phyloP scores from a whole-genome alignment of 2,329 filamentous ascomycete genomes.

The Microdochium trichocladiopsis region DNA sequence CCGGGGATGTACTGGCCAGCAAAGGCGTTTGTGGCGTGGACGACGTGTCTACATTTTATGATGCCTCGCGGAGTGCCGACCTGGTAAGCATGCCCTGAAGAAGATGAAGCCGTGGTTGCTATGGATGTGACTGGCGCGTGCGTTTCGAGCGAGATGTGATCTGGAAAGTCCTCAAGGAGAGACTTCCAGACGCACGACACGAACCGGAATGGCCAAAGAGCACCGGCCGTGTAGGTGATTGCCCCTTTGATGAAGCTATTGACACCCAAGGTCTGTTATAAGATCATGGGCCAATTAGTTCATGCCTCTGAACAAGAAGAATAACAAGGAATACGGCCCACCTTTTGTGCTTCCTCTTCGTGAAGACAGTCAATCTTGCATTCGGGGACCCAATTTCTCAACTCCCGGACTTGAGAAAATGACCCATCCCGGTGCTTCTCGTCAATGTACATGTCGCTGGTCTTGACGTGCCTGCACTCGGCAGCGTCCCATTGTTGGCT shows the following conservation, averaged over 20 bases:
- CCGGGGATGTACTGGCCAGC: slow-evolving; percentile 42
- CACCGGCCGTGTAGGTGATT: slow-evolving; percentile 36
- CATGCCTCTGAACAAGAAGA: not conserved
- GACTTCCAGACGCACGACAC: slow-evolving; percentile 36
- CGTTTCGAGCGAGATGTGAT: slow-evolving; percentile 28
- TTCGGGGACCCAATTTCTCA: slow-evolving; percentile 31
- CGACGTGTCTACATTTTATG: slow-evolving; percentile 39
- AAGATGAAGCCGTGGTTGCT: slow-evolving; percentile 2
- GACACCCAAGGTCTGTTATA: slow-evolving; percentile 24
- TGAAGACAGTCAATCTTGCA: slow-evolving; percentile 25
- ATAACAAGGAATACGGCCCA: slow-evolving; percentile 7
- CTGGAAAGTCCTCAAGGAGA: slow-evolving; percentile 24
- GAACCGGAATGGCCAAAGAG: slow-evolving; percentile 43
- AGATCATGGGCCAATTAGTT: not conserved
- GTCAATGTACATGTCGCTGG: slow-evolving; percentile 37
- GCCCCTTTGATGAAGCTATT: slow-evolving; percentile 30
- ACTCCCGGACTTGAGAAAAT: slow-evolving; percentile 20
- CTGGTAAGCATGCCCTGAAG: slow-evolving; percentile 24
- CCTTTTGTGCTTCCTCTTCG: slow-evolving; percentile 21
- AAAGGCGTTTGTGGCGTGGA: slow-evolving; percentile 53
- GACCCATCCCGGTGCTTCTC: slow-evolving; percentile 24
- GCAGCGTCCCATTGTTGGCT: slow-evolving; percentile 21
- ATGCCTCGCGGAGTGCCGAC: slow-evolving; percentile 36
- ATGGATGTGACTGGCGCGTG: slow-evolving; percentile 25
- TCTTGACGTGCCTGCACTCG: slow-evolving; percentile 36